Evolutionary conservation across 306 rosid species (phyloP).

Genomic region (Cucurbita argyrosperma): DNA sequence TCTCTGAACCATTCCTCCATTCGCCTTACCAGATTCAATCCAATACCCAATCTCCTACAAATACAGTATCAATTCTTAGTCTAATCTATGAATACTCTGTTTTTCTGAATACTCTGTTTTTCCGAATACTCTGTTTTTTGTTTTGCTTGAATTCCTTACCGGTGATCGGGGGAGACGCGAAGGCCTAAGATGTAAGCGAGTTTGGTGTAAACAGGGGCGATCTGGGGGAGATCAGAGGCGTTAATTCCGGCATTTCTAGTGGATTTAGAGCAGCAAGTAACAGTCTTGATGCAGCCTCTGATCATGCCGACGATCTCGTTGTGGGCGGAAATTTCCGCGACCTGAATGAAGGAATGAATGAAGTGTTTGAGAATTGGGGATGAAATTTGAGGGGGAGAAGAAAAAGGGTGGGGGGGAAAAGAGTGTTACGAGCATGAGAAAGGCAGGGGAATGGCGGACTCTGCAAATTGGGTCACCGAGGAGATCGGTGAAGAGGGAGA

Average conservation of each 20-base stretch:
- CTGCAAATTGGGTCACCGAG: slow-evolving; percentile 79
- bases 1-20: slow-evolving; percentile 61
- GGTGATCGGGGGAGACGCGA: slow-evolving; percentile 46
- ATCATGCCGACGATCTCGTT: slow-evolving; percentile 51
- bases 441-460: slow-evolving; percentile 70
- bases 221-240: slow-evolving; percentile 2
- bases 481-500: slow-evolving; percentile 62
- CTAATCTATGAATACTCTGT: no score
- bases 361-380: no score
- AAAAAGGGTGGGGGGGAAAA: neutral
- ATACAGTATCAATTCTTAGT: neutral
- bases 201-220: slow-evolving; percentile 37
- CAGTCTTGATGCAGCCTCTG: slow-evolving; percentile 75
- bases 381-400: neutral
- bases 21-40: slow-evolving; percentile 30
- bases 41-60: slow-evolving; percentile 61
- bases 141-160: slow-evolving; percentile 16
- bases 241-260: slow-evolving; percentile 14
- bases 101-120: no score
- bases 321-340: slow-evolving; percentile 34
- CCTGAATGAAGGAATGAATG: slow-evolving; percentile 18
- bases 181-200: slow-evolving; percentile 64
- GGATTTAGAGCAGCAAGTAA: slow-evolving; percentile 37
- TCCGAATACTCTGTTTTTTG: no score
- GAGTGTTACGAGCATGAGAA: slow-evolving; percentile 60